These are phyloP conservation scores for Fomitopsis schrenkii DNA, from an alignment of 1,284 basidiomycete genomes.

Conservation along the genomic window DNA sequence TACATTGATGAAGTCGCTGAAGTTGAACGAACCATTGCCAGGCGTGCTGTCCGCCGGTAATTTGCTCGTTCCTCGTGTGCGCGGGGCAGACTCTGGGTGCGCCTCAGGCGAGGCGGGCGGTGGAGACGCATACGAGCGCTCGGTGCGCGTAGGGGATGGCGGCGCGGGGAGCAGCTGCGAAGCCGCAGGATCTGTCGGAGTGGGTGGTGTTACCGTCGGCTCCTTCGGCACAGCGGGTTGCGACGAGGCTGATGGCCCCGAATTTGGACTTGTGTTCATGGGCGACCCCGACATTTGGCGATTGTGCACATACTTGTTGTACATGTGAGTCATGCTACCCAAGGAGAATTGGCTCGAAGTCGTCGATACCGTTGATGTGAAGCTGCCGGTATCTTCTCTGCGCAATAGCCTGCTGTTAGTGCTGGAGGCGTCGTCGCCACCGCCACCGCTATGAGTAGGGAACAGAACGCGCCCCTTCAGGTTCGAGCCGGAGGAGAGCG, in stretches of 20 bases:
- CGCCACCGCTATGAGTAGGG: constrained; percentile 31
- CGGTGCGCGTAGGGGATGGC: constrained; percentile 22
- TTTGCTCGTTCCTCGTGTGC: constrained; percentile 5
- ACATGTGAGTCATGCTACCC: constrained; percentile 7
- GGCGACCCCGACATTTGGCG: constrained; percentile 12
- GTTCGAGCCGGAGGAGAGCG: constrained; percentile 44
- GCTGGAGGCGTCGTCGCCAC: constrained; percentile 21
- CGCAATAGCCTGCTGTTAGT: constrained; percentile 18
- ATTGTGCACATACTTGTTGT: background rate
- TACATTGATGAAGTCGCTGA: constrained; percentile 69
- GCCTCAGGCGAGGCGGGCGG: constrained; percentile 3
- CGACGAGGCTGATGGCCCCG: background rate
- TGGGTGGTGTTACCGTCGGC: constrained; percentile 33
- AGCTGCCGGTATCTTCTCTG: constrained; percentile 28
- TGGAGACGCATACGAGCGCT: constrained; percentile 9
- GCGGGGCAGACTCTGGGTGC: constrained; percentile 7
- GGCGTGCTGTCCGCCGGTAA: constrained; percentile 29
- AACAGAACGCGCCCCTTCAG: constrained; percentile 69
- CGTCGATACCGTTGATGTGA: constrained; percentile 24
- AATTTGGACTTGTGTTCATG: background rate
- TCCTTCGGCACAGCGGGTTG: constrained; percentile 16
- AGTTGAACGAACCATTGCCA: constrained; percentile 48
- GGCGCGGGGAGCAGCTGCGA: constrained; percentile 27
- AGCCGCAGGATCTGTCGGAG: constrained; percentile 28
- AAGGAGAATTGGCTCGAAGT: constrained; percentile 10